Evolutionary conservation across 2,329 filamentous ascomycete species (phyloP), one percentile per base, ranked within the genome.

Genomic region (Aspergillus glaucus): DNA sequence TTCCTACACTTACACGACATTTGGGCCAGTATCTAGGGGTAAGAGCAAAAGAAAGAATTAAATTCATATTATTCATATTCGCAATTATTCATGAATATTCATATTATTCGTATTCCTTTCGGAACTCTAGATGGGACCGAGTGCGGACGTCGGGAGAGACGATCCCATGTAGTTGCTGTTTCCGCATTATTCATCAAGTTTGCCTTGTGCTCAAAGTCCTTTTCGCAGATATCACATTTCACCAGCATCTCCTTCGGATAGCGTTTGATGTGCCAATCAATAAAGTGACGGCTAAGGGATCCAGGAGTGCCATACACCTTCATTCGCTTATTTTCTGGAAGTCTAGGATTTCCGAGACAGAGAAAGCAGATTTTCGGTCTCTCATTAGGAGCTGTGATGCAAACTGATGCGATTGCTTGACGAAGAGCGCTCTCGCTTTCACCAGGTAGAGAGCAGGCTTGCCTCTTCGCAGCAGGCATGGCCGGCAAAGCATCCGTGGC

Each of bases 361-460:
- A 59, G 51, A 46, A 59, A 61, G 46, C 53, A 61, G 34, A 59
- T 56, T 28, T 44, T 58, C 30, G 50, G 54, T 51, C 53, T 47
- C 24, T 56, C 45, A 43, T 45, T 14, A 45, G 17, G 44, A 47
- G 32, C 40, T 51, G 55, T 54, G 34, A 60, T 50, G 46, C 47
- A 58, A 32, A 59, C 50, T 22, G 50, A 55, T 43, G 51, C 46
- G 41, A 60, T 53, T 0, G 50, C 55, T 17, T 48, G 34, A 24
- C 36, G 51, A 51, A 59, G 43, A 34, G 30, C 36, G 43, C 48
- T 50, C 43, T 50, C 39, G 9, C 26, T 24, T 28, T 51, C 28
- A 48, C 48, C 36, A 45, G 32, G 22, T 22, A 28, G 24, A 37
- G 30, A 22, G 9, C 30, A 41, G 39, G 48, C 51, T 48, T 56